Conservation (phyloP, 768 basidiomycete genomes). For the Lactarius akahatsu region DNA sequence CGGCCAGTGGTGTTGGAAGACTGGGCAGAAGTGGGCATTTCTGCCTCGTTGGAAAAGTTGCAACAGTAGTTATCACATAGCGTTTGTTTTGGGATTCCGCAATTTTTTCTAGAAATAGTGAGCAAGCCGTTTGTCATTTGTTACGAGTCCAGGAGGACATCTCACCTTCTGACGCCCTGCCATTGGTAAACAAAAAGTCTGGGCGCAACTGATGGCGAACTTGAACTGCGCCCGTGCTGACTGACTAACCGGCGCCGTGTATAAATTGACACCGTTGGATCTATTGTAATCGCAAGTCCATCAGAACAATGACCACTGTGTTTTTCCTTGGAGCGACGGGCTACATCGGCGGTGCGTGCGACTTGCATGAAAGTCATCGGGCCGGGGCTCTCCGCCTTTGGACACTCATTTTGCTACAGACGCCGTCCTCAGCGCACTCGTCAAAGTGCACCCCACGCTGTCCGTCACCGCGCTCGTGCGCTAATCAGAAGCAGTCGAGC, state of each 20-base stretch:
- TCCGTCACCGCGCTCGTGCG: conserved; percentile 11
- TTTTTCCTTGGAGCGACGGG: background rate
- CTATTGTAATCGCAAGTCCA: background rate
- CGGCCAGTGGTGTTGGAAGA: conserved; percentile 10
- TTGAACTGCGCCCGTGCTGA: background rate
- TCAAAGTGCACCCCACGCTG: background rate
- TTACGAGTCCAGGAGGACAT: too few species aligned
- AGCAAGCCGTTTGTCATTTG: too few species aligned
- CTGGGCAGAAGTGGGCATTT: conserved; percentile 5
- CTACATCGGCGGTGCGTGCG: background rate
- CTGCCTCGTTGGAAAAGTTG: background rate
- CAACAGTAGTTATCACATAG: background rate
- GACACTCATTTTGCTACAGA: background rate
- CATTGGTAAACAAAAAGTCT: background rate
- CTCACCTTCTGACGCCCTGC: background rate
- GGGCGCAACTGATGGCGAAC: background rate
- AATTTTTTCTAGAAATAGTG: background rate
- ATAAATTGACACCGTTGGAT: background rate
- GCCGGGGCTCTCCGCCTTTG: background rate
- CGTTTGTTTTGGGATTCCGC: background rate
- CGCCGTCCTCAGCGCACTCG: background rate
- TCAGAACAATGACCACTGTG: background rate
- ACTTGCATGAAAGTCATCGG: background rate
- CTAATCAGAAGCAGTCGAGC: background rate
- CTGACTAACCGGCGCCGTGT: background rate